Evolutionary conservation across 2,329 filamentous ascomycete species (phyloP).

Genomic region (Dactylellina haptotyla): DNA sequence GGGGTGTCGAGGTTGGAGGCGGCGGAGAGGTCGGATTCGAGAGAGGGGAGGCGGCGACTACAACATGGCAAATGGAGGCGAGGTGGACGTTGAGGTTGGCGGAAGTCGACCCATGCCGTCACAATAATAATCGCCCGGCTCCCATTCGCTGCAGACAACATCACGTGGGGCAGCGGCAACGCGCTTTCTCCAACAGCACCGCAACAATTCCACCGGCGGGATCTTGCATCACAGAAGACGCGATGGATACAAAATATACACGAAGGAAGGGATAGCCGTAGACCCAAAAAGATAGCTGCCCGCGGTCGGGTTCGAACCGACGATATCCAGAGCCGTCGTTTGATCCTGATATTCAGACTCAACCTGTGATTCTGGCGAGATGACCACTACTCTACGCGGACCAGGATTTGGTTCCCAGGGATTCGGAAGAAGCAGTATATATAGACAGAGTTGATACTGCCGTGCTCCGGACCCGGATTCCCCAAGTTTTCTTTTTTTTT

Average conservation of each 20-base stretch:
- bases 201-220: background rate
- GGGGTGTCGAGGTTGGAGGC: background rate
- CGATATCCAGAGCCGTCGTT: constrained; percentile 48
- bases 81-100: constrained; percentile 39
- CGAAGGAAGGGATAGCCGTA: constrained; percentile 1
- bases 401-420: constrained; percentile 1
- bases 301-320: constrained; percentile 53
- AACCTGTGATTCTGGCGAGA: constrained; percentile 52
- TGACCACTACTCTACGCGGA: constrained; percentile 54
- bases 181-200: constrained; percentile 23
- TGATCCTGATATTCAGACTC: background rate
- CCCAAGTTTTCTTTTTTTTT: too few species aligned
- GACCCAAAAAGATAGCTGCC: constrained; percentile 13
- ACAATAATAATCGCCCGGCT: constrained; percentile 37
- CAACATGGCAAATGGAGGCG: constrained; percentile 33
- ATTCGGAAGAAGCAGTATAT: background rate
- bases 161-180: constrained; percentile 34
- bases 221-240: constrained; percentile 4
- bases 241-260: background rate
- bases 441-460: background rate
- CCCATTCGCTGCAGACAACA: constrained; percentile 34
- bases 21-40: background rate
- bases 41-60: constrained; percentile 19
- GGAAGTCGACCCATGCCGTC: constrained; percentile 42
- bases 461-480: background rate